Evolutionary conservation across 2,329 filamentous ascomycete genomes (phyloP).

Genomic region (Paecilomyces sp.): DNA sequence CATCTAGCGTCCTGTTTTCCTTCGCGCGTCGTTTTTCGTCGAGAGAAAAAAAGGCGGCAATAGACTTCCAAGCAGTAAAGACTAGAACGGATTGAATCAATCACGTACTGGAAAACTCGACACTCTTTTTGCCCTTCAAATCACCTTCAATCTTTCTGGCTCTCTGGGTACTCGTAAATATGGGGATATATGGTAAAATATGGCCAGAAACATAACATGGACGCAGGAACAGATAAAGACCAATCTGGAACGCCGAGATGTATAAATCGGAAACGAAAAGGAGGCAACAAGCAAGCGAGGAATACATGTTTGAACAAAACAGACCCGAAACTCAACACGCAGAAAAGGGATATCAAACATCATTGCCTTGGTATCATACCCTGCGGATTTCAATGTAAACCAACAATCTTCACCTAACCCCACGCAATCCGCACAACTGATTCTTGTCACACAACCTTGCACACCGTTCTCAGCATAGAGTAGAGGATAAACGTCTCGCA

Average conservation of each 20-base stretch:
- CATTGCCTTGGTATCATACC: constrained; percentile 3
- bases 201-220: not conserved
- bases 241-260: not conserved
- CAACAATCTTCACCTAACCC: not conserved
- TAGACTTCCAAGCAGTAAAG: not conserved
- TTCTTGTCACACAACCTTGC: not conserved
- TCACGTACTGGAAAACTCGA: not conserved
- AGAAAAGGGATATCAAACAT: constrained; percentile 1
- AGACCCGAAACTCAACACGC: not conserved
- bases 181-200: not conserved
- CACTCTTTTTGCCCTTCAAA: not conserved
- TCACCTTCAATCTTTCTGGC: not conserved
- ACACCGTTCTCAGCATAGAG: constrained; percentile 1
- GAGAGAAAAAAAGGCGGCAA: not conserved
- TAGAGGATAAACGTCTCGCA: not conserved
- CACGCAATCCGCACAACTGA: constrained; percentile 1
- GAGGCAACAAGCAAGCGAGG: not conserved
- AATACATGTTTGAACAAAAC: not conserved
- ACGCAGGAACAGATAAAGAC: not conserved
- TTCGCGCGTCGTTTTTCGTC: not conserved
- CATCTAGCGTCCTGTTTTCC: not conserved
- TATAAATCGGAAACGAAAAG: not conserved
- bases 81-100: not conserved
- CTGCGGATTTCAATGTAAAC: not conserved
- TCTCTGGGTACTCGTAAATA: not conserved